Evolutionary conservation across 495 filamentous ascomycete species (phyloP).

Genomic region (Tetracladium marchalianum): DNA sequence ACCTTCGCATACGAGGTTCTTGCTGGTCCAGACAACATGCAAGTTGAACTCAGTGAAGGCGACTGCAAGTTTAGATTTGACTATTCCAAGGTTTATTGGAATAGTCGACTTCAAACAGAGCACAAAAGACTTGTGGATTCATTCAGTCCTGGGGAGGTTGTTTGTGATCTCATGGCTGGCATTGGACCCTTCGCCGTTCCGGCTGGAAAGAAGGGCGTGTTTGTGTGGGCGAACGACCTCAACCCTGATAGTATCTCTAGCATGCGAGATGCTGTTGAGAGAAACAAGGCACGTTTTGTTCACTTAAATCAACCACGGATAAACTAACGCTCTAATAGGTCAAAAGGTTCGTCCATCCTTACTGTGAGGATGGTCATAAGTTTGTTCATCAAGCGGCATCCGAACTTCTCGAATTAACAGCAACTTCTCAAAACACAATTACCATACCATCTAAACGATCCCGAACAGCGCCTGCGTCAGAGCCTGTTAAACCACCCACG

Average conservation of each 20-base stretch:
- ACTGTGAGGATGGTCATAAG: constrained; percentile 65
- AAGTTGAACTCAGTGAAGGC: constrained; percentile 62
- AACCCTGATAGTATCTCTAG: constrained; percentile 78
- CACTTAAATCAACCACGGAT: not conserved
- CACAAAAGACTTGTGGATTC: constrained; percentile 69
- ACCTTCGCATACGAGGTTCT: constrained; percentile 94
- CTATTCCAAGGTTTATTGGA: constrained; percentile 94
- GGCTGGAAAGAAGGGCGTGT: constrained; percentile 79
- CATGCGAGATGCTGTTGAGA: constrained; percentile 55
- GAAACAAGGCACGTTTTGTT: constrained; percentile 57
- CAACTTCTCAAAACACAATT: constrained; percentile 35
- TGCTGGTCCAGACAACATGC: constrained; percentile 64
- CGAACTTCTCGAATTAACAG: constrained; percentile 43
- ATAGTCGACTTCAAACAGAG: constrained; percentile 78
- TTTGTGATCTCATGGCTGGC: constrained; percentile 96
- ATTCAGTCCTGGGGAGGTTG: constrained; percentile 76
- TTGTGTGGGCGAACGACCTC: constrained; percentile 95
- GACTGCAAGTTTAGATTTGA: constrained; percentile 59
- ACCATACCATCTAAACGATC: constrained; percentile 27
- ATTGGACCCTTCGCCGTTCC: constrained; percentile 94
- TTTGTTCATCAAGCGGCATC: constrained; percentile 68
- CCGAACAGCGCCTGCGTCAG: constrained; percentile 18
- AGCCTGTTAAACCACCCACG: constrained; percentile 26
- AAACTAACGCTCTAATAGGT: constrained; percentile 37
- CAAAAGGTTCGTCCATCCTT: constrained; percentile 59